Conservation (phyloP, 768 basidiomycete species). For the Suillus occidentalis region DNA sequence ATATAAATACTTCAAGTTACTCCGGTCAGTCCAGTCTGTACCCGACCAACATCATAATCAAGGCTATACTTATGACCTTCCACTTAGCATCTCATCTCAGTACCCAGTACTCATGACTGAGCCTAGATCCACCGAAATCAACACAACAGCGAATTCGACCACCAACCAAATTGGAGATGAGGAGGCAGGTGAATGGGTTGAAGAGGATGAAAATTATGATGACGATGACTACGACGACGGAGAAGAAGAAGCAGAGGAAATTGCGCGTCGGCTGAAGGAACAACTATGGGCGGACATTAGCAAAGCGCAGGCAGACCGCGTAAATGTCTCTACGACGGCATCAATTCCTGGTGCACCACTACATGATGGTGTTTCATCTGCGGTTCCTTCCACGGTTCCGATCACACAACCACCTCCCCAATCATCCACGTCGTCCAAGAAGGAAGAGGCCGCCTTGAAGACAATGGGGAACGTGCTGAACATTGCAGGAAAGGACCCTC, state of each 20-base stretch:
- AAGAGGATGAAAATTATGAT: constrained; percentile 44
- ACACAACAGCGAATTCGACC: not conserved
- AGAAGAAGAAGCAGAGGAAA: constrained; percentile 72
- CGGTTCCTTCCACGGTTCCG: not conserved
- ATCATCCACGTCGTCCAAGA: constrained; percentile 31
- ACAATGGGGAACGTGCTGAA: constrained; percentile 67
- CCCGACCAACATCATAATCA: not conserved
- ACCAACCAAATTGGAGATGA: not conserved
- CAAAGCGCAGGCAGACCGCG: constrained; percentile 54
- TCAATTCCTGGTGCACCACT: not conserved
- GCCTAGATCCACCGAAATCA: not conserved
- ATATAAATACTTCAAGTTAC: not conserved
- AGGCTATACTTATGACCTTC: not conserved
- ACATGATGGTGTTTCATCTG: not conserved
- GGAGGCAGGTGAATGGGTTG: constrained; percentile 36
- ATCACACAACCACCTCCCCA: constrained; percentile 3
- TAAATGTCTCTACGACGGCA: constrained; percentile 17
- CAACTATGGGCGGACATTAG: constrained; percentile 77
- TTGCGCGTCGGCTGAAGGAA: constrained; percentile 71
- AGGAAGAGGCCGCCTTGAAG: constrained; percentile 57
- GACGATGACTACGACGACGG: constrained; percentile 58
- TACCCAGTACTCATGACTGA: not conserved
- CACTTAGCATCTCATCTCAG: not conserved
- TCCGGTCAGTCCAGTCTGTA: not conserved
- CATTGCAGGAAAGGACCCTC: constrained; percentile 54